Percentiles rank a stretch among this genome's conserved stretches.
These are phyloP conservation scores for Leccinum holopus DNA, from an alignment of 1,284 basidiomycete genomes.

Conservation along the genomic window DNA sequence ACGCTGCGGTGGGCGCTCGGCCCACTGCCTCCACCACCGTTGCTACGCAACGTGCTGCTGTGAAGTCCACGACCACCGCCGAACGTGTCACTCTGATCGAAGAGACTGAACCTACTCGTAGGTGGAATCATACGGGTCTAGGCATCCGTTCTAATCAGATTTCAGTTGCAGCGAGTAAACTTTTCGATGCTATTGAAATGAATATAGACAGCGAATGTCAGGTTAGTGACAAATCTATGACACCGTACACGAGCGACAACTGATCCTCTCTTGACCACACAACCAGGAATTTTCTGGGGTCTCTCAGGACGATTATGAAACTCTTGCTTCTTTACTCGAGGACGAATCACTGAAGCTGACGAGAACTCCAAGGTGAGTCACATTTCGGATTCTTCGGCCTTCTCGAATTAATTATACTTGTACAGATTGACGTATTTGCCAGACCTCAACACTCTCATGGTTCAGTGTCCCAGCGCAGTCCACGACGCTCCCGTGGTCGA, in stretches of 20 bases:
- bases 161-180: too few species aligned
- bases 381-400: background rate
- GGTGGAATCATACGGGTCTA: too few species aligned
- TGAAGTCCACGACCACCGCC: too few species aligned
- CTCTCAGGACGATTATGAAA: background rate
- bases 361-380: background rate
- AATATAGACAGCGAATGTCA: background rate
- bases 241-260: background rate
- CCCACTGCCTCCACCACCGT: too few species aligned
- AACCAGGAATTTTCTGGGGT: background rate
- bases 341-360: background rate
- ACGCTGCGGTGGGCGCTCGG: too few species aligned
- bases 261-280: background rate
- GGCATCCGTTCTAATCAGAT: too few species aligned
- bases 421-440: background rate
- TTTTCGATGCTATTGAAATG: background rate
- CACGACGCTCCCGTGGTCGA: background rate
- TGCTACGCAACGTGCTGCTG: too few species aligned
- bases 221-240: too few species aligned
- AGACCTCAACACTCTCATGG: background rate
- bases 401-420: background rate
- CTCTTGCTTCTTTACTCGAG: background rate
- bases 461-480: background rate
- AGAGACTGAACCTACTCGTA: too few species aligned
- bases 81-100: too few species aligned